Conservation (phyloP, 768 basidiomycete genomes). For the Suillus decipiens region DNA sequence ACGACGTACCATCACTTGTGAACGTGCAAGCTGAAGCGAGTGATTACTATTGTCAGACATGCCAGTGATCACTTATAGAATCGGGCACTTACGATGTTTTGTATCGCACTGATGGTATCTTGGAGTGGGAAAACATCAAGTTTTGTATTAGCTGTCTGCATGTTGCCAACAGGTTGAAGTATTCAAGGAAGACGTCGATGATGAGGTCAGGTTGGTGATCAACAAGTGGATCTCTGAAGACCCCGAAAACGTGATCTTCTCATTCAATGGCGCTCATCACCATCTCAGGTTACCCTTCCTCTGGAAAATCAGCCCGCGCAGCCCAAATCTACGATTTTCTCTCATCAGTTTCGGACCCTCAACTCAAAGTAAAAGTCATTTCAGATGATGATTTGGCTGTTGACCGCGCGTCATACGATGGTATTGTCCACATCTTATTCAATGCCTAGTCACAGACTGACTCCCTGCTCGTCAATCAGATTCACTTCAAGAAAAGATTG, state of each 20-base stretch:
- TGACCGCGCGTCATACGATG: constrained; percentile 67
- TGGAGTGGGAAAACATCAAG: background rate
- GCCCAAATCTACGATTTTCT: constrained; percentile 60
- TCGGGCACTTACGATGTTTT: background rate
- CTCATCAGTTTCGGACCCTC: background rate
- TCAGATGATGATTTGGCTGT: constrained; percentile 77
- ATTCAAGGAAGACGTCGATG: too few species aligned
- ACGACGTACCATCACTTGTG: background rate
- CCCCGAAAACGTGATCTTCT: background rate
- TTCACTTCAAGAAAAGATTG: constrained; percentile 83
- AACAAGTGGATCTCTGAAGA: too few species aligned
- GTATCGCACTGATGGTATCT: background rate
- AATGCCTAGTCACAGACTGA: constrained; percentile 3
- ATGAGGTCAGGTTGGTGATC: too few species aligned
- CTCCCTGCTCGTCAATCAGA: constrained; percentile 45
- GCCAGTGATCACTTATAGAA: background rate
- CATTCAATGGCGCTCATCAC: constrained; percentile 88
- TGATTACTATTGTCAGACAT: background rate
- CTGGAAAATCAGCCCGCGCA: constrained; percentile 83
- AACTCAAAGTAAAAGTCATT: constrained; percentile 48
- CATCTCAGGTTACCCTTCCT: constrained; percentile 82
- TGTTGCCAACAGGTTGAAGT: background rate
- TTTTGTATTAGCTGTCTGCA: background rate
- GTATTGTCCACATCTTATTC: constrained; percentile 39
- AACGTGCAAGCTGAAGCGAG: background rate